phyloP scores from a whole-genome alignment of 805 yeast species.

The Metschnikowia lachancei region DNA sequence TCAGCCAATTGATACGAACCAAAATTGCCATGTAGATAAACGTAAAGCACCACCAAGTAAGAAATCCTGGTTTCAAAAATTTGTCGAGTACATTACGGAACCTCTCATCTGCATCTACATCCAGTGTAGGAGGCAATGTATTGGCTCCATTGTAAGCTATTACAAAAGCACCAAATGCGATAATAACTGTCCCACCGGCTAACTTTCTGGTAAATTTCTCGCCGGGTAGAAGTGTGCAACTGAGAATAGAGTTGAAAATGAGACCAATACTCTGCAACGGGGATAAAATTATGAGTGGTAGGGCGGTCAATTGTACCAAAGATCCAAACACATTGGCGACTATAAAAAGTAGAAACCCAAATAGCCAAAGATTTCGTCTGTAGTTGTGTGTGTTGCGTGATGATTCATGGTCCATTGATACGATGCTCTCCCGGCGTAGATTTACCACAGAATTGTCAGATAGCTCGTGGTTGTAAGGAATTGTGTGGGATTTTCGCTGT shows the following conservation, averaged over 20 bases:
- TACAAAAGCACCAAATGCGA: slow-evolving; percentile 69
- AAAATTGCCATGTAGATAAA: slow-evolving; percentile 29
- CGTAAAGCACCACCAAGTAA: slow-evolving; percentile 53
- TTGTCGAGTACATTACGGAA: slow-evolving; percentile 41
- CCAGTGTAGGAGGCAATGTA: slow-evolving; percentile 21
- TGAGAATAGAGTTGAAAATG: slow-evolving; percentile 73
- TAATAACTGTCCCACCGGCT: slow-evolving; percentile 61
- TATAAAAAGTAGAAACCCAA: slow-evolving; percentile 70
- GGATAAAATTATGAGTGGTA: slow-evolving; percentile 75
- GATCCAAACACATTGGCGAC: slow-evolving; percentile 77
- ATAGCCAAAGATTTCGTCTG: slow-evolving; percentile 64
- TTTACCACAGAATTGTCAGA: slow-evolving; percentile 12
- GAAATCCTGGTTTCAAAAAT: slow-evolving; percentile 44
- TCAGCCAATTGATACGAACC: slow-evolving; percentile 24
- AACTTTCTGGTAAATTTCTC: slow-evolving; percentile 64
- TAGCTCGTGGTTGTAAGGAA: slow-evolving; percentile 17
- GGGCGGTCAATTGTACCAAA: slow-evolving; percentile 75
- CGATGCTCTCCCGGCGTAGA: slow-evolving; percentile 11
- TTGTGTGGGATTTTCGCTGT: slow-evolving; percentile 75
- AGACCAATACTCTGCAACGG: slow-evolving; percentile 85
- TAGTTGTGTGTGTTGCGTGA: slow-evolving; percentile 29
- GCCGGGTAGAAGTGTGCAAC: slow-evolving; percentile 63
- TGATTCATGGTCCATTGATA: slow-evolving; percentile 8
- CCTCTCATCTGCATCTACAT: slow-evolving; percentile 27
- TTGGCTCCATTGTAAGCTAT: slow-evolving; percentile 70